Percentiles rank a stretch among this genome's conserved stretches.
Conservation (phyloP, 2,329 filamentous ascomycete genomes). For the Malbranchea zuffiana region DNA sequence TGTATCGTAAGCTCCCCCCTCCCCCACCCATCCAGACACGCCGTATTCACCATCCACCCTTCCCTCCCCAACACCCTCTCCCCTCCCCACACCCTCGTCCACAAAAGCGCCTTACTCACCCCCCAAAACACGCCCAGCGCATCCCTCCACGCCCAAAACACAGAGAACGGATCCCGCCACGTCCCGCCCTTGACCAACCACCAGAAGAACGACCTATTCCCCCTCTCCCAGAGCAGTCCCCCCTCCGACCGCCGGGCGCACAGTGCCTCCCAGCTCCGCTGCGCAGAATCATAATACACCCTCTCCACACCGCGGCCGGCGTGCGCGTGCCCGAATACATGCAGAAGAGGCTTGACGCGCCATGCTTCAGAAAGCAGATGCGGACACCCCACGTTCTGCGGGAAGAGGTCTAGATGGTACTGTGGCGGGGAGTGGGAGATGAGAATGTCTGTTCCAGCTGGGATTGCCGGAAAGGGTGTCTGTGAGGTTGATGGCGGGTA, state of each 20-base stretch:
- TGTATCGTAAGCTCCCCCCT: conserved; percentile 29
- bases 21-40: conserved; percentile 30
- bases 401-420: conserved; percentile 51
- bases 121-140: conserved; percentile 41
- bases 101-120: conserved; percentile 46
- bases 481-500: conserved; percentile 47
- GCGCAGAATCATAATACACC: conserved; percentile 63
- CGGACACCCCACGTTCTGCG: conserved; percentile 57
- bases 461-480: conserved; percentile 65
- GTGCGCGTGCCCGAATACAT: conserved; percentile 81
- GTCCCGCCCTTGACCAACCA: conserved; percentile 10
- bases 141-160: conserved; percentile 39
- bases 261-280: conserved; percentile 60
- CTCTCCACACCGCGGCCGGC: conserved; percentile 59
- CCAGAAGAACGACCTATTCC: conserved; percentile 8
- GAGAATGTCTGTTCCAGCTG: conserved; percentile 62
- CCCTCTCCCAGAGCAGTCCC: conserved; percentile 17
- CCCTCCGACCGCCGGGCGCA: conserved; percentile 30
- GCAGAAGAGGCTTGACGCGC: conserved; percentile 61
- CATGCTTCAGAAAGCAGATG: conserved; percentile 60
- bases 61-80: conserved; percentile 23
- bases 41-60: conserved; percentile 51
- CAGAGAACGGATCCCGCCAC: conserved; percentile 10
- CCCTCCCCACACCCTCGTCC: conserved; percentile 50
- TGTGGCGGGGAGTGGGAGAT: conserved; percentile 72